Evolutionary conservation across 108 stramenopile genomes (phyloP).

Genomic region (Mediolabrus comicus): DNA sequence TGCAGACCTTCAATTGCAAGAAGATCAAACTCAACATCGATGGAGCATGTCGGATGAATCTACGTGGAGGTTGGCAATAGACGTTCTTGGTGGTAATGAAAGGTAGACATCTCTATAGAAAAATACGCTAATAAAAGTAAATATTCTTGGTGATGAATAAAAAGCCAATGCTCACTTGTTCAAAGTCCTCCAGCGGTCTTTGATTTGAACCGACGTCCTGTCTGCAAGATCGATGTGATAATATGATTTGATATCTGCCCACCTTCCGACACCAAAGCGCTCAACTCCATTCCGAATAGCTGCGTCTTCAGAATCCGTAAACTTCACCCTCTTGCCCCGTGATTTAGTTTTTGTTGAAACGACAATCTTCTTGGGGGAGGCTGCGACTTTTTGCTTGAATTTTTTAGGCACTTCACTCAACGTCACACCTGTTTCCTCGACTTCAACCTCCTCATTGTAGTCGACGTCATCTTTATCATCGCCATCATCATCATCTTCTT

Average conservation of each 20-base stretch:
- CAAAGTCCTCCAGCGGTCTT: conserved; percentile 73
- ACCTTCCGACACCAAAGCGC: conserved; percentile 56
- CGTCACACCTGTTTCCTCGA: conserved; percentile 1
- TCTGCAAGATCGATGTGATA: conserved; percentile 51
- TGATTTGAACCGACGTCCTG: conserved; percentile 65
- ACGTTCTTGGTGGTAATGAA: conserved; percentile 3
- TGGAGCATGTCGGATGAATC: conserved; percentile 3
- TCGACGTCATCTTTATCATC: neutral
- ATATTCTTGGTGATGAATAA: neutral
- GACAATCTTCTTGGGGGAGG: neutral
- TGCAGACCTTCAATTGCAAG: conserved; percentile 11
- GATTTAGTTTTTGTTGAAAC: neutral
- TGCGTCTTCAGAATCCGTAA: conserved; percentile 61
- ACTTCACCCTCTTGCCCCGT: conserved; percentile 35
- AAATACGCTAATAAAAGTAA: neutral
- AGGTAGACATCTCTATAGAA: neutral
- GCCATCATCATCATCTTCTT: conserved; percentile 15
- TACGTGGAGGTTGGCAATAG: conserved; percentile 9
- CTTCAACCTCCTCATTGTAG: neutral
- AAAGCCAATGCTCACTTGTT: conserved; percentile 10
- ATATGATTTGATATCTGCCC: conserved; percentile 62
- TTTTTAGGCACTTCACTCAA: conserved; percentile 31
- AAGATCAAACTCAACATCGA: neutral
- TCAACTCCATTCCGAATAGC: conserved; percentile 56
- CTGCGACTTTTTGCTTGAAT: conserved; percentile 1